Evolutionary conservation across 371 early-diverging fungal species (phyloP).

Genomic region (Mucor mucedo): DNA sequence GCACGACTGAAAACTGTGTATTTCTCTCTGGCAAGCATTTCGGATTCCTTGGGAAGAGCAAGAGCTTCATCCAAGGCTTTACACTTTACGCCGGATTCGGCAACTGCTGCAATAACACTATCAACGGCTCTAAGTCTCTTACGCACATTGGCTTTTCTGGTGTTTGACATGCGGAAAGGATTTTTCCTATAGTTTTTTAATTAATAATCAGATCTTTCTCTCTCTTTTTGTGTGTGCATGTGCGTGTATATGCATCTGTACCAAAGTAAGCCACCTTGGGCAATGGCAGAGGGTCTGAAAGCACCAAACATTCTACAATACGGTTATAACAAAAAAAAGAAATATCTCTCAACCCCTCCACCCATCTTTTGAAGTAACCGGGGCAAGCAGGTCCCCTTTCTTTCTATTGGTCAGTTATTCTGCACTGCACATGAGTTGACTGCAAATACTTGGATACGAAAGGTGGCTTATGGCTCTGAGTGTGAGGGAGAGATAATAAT

Average conservation of each 20-base stretch:
- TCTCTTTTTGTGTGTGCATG: background rate
- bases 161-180: conserved; percentile 85
- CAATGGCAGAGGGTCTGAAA: conserved; percentile 70
- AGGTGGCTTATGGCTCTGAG: conserved; percentile 8
- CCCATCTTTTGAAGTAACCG: conserved; percentile 11
- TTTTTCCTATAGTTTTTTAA: conserved; percentile 57
- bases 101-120: conserved; percentile 82
- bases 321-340: conserved; percentile 1
- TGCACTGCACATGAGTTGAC: background rate
- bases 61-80: conserved; percentile 81
- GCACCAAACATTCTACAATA: conserved; percentile 74
- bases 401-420: conserved; percentile 9
- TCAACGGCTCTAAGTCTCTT: conserved; percentile 92
- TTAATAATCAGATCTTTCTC: too few species aligned
- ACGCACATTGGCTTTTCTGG: conserved; percentile 93
- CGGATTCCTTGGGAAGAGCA: conserved; percentile 79
- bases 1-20: conserved; percentile 91
- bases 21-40: conserved; percentile 90
- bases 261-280: conserved; percentile 78
- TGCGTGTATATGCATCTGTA: conserved; percentile 18
- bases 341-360: background rate
- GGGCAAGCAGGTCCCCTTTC: conserved; percentile 3
- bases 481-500: background rate
- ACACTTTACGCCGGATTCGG: conserved; percentile 87
- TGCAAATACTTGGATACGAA: conserved; percentile 9